Percentiles rank a stretch among this genome's conserved stretches.
These are phyloP conservation scores for Ophiocordyceps camponoti-rufipedis DNA, from an alignment of 2,329 filamentous ascomycete genomes.

Conservation along the genomic window DNA sequence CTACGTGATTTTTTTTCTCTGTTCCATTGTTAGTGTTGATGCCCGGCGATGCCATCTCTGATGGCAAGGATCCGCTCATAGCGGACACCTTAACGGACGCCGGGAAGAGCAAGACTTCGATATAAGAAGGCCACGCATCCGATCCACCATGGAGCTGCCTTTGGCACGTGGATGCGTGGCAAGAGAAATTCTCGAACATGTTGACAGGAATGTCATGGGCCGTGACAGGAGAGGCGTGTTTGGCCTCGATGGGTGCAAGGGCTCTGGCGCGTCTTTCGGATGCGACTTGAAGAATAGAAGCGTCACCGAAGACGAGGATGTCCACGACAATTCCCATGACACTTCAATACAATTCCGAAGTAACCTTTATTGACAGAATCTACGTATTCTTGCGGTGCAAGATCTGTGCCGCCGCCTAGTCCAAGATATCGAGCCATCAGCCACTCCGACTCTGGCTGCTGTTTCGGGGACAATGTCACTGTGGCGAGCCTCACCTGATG, in stretches of 20 bases:
- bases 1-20: background rate
- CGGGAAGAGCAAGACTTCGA: slow-evolving; percentile 42
- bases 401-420: slow-evolving; percentile 14
- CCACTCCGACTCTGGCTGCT: slow-evolving; percentile 6
- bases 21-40: slow-evolving; percentile 4
- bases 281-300: no score
- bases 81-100: slow-evolving; percentile 69
- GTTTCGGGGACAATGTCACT: background rate
- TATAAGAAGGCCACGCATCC: slow-evolving; percentile 19
- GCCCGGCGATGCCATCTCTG: slow-evolving; percentile 58
- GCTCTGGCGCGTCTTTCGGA: no score
- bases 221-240: no score
- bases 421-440: slow-evolving; percentile 1
- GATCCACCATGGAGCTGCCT: slow-evolving; percentile 8
- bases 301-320: background rate
- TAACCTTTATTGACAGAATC: background rate
- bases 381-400: slow-evolving; percentile 11
- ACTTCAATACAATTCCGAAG: background rate
- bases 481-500: slow-evolving; percentile 47
- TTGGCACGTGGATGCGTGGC: slow-evolving; percentile 16
- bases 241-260: no score
- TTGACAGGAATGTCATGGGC: background rate
- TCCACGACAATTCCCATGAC: background rate
- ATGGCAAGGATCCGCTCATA: slow-evolving; percentile 52
- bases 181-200: slow-evolving; percentile 25